Conservation (phyloP, 306 rosid species). For the Quercus glauca region DNA sequence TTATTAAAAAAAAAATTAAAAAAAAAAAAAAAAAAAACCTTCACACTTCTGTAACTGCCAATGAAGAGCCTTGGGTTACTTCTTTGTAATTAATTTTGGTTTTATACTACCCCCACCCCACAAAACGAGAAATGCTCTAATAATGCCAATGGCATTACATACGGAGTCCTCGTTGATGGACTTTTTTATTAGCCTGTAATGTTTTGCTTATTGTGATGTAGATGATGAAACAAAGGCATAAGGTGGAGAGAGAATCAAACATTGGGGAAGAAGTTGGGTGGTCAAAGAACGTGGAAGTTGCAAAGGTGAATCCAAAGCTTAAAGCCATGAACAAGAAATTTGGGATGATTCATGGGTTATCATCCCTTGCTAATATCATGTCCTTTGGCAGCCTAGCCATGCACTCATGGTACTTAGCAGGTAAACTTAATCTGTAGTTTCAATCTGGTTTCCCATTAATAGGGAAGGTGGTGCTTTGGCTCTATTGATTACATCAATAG, state of each 20-base stretch:
- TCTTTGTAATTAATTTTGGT: no score
- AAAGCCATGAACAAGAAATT: conserved; percentile 96
- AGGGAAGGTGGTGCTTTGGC: conserved; percentile 24
- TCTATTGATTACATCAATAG: not conserved
- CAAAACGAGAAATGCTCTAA: not conserved
- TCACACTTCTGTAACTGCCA: not conserved
- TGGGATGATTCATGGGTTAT: conserved; percentile 97
- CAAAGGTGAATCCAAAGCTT: conserved; percentile 82
- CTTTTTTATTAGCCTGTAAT: not conserved
- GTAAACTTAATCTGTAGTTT: conserved; percentile 69
- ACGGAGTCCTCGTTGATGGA: not conserved
- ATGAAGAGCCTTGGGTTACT: not conserved
- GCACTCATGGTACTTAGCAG: conserved; percentile 98
- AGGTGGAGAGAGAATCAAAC: conserved; percentile 79
- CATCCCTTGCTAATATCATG: conserved; percentile 93
- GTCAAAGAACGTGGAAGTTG: conserved; percentile 90
- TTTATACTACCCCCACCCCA: not conserved
- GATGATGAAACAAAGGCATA: conserved; percentile 98
- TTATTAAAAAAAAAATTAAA: no score
- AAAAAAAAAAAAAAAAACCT: no score
- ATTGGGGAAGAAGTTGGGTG: conserved; percentile 93
- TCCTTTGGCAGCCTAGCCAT: conserved; percentile 90
- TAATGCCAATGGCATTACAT: not conserved
- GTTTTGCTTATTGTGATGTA: conserved; percentile 36
- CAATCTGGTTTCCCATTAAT: conserved; percentile 12